Evolutionary conservation across 1,139 yeast genomes (phyloP), one percentile per base, ranked within the genome.

Genomic region (Saccharomyces hybrid): DNA sequence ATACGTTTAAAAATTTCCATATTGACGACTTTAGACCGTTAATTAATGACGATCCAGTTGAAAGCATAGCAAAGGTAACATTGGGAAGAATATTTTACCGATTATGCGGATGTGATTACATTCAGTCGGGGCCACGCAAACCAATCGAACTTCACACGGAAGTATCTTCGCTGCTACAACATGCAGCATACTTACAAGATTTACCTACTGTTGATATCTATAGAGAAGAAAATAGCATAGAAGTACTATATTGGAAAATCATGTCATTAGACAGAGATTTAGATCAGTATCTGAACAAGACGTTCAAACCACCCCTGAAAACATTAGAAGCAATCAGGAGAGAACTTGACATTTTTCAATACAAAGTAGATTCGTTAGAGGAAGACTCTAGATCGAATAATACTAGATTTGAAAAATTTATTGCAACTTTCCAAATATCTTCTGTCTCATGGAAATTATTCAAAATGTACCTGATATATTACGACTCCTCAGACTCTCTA

Each of bases 211-310:
- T 60, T 5, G 68, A 68, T 54, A 58, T 66, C 3, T 66, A 64
- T 47, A 62, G 63, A 51, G 61, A 60, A 11, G 70, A 68, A 31
- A 67, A 64, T 16, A 62, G 57, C 47, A 65, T 64, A 51, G 72
- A 68, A 51, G 53, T 64, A 1, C 52, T 67, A 1, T 58, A 54
- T 34, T 68, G 72, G 72, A 68, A 68, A 48, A 53, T 69, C 1
- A 44, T 61, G 1, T 68, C 71, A 1, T 52, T 69, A 6, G 71
- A 69, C 19, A 62, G 71, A 49, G 71, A 69, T 53, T 38, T 68
- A 16, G 66, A 66, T 29, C 61, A 59, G 32, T 66, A 63, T 47
- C 49, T 59, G 19, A 50, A 46, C 3, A 59, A 58, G 16, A 53
- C 54, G 2, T 53, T 56, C 6, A 66, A 61, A 49, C 71, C 71